Evolutionary conservation across 2,329 filamentous ascomycete species (phyloP), one percentile per base, ranked within the genome.

Genomic region (Paecilomyces sp.): DNA sequence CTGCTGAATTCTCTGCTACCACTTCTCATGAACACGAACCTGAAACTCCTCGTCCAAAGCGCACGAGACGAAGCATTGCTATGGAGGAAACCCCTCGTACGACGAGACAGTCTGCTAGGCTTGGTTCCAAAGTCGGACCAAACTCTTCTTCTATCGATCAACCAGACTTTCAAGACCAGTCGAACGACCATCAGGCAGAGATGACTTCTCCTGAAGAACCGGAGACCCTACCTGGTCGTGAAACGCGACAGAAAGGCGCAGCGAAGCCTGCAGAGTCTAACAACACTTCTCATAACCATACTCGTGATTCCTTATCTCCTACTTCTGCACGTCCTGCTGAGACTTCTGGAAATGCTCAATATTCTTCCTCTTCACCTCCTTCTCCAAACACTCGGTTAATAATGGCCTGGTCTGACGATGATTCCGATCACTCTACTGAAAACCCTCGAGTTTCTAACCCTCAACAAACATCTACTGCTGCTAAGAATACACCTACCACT

Each of bases 61-160:
- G 72, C 54, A 64, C 68, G n/a, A 71, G 70, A 62, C 67, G 71
- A 15, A 63, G 63, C 8, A 56, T 67, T 57, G 58, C 67, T 33
- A 67, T 66, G 18, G 67, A 71, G 52, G 72, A 75, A 61, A 70
- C 69, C 3, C 71, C 68, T 13, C 64, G 69, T 51, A 69, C 71
- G 28, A 73, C 72, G 22, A 69, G 74, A 52, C 68, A 71, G 60
- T 75, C 74, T 13, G 67, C 72, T 33, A 68, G 73, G 59, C 61
- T 73, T 13, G n/a, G 30, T 12, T 33, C 30, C 30, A 72, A 68
- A 60, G 63, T 66, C 5, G 65, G 65, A 41, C 61, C 58, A 24
- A 62, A 66, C 31, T 57, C 62, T 36, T 60, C 62, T 24, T 57
- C 55, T 7, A n/a, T 33, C 12, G 55, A 63, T 25, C 24, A 58